Percentiles rank a stretch among this genome's conserved stretches.
These are phyloP conservation scores for Cryptococcus sp. DNA, from an alignment of 1,284 basidiomycete species.

Conservation along the genomic window DNA sequence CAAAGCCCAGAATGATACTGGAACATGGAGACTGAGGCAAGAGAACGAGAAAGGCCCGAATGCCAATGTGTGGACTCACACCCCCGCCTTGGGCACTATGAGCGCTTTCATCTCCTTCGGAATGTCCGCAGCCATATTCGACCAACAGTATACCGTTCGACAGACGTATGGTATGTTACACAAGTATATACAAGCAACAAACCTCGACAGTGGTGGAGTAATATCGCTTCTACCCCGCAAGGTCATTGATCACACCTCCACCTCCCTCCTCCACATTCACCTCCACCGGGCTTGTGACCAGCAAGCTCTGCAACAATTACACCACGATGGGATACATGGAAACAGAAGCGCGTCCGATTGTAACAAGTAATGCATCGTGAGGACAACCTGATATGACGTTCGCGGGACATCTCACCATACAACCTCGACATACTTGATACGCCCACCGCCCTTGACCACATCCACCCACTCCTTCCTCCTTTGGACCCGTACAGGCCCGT, in stretches of 20 bases:
- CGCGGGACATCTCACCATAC: slow-evolving; percentile 5
- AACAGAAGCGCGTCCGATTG: not conserved
- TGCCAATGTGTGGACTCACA: slow-evolving; percentile 3
- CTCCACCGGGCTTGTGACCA: too few relatives aligned
- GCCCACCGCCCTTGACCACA: slow-evolving; percentile 10
- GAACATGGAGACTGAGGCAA: not conserved
- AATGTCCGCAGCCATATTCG: not conserved
- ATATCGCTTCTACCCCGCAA: too few relatives aligned
- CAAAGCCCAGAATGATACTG: not conserved
- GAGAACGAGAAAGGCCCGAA: not conserved
- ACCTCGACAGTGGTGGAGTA: too few relatives aligned
- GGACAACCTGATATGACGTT: too few relatives aligned
- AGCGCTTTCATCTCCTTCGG: slow-evolving; percentile 16
- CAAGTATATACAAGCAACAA: too few relatives aligned
- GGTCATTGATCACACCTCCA: too few relatives aligned
- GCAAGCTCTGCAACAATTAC: too few relatives aligned
- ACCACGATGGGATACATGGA: too few relatives aligned
- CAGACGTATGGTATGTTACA: too few relatives aligned
- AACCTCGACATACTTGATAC: slow-evolving; percentile 17
- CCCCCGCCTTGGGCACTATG: slow-evolving; percentile 8
- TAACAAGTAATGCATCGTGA: not conserved
- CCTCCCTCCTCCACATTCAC: too few relatives aligned
- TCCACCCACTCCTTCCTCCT: not conserved
- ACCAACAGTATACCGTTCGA: too few relatives aligned
- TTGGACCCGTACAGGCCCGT: not conserved